Evolutionary conservation across 768 basidiomycete genomes (phyloP), one percentile per base, ranked within the genome.

Genomic region (Tricholoma bakamatsutake): DNA sequence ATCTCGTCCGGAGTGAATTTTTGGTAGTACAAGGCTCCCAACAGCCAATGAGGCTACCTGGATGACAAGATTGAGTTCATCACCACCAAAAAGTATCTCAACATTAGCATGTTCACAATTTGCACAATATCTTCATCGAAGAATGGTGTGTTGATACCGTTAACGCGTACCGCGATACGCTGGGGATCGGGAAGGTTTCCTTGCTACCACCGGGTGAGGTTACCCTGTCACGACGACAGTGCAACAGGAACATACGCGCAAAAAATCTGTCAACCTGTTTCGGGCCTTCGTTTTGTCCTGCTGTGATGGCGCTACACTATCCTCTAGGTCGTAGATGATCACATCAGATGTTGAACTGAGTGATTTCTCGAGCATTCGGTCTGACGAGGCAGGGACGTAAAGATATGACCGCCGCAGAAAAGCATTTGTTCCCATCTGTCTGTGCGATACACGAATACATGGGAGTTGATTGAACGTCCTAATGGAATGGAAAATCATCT

Each of bases 261-360:
- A 70, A 64, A 88, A 93, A 7, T 71, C 69, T 34, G 69, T 66
- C 4, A 90, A 72, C 7, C 82, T 74, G 6, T 65, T 64, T 56
- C 90, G 75, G 0, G 90, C 87, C 51, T 76, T 69, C 18, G 70
- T 69, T 67, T 91, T 90, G 56, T 84, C 82, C 27, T 73, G 69
- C 30, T 80, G 78, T 4, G 83, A 73, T 5, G 87, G 87, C 4
- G 90, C 73, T 0, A 95, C 83, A 57, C 88, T 88, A 67, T 96
- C 93, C 67, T 95, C 93, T 11, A 96, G 75, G 73, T 96, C 93
- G 63, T 93, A 94, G 24, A 93, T 86, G 34, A 93, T 74, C 42
- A 87, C 77, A 57, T 96, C 93, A 1, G 91, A 84, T 2, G 71
- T 66, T 12, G 76, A 74, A 9, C 64, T 68, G 45, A 89, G 74